These are phyloP conservation scores for Aspergillus intermedius DNA, from an alignment of 2,329 filamentous ascomycete species.

Conservation along the genomic window DNA sequence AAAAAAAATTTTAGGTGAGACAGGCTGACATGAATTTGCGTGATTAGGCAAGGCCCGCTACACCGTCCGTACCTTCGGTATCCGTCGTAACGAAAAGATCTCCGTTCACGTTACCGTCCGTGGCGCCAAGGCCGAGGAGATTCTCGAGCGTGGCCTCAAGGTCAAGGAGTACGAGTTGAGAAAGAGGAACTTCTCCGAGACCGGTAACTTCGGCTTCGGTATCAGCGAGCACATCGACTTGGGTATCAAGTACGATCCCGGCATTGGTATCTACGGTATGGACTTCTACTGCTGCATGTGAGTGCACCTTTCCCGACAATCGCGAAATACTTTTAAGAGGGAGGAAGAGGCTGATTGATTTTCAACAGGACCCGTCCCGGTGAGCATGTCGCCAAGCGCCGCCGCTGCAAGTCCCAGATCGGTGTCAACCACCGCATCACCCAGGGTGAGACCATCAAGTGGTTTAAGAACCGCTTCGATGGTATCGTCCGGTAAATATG, in stretches of 20 bases:
- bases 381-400: slow-evolving; percentile 93
- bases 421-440: slow-evolving; percentile 88
- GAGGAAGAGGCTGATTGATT: slow-evolving; percentile 1
- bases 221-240: slow-evolving; percentile 99
- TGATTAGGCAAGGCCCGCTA: slow-evolving; percentile 92
- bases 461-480: slow-evolving; percentile 95
- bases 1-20: background rate
- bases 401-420: slow-evolving; percentile 79
- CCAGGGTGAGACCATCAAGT: slow-evolving; percentile 93
- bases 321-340: background rate
- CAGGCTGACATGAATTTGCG: slow-evolving; percentile 4
- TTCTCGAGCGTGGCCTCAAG: slow-evolving; percentile 99
- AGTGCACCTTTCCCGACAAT: slow-evolving; percentile 29
- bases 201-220: slow-evolving; percentile 99
- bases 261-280: slow-evolving; percentile 99
- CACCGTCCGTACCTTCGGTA: slow-evolving; percentile 99
- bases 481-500: slow-evolving; percentile 90
- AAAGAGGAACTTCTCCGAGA: slow-evolving; percentile 99
- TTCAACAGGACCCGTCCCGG: slow-evolving; percentile 74
- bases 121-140: slow-evolving; percentile 98
- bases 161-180: slow-evolving; percentile 99
- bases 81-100: slow-evolving; percentile 99
- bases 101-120: slow-evolving; percentile 98
- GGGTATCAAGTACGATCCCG: slow-evolving; percentile 99
- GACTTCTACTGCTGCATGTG: slow-evolving; percentile 99